These are phyloP conservation scores for Chalciporus chontae DNA, from an alignment of 768 basidiomycete genomes.

Conservation along the genomic window DNA sequence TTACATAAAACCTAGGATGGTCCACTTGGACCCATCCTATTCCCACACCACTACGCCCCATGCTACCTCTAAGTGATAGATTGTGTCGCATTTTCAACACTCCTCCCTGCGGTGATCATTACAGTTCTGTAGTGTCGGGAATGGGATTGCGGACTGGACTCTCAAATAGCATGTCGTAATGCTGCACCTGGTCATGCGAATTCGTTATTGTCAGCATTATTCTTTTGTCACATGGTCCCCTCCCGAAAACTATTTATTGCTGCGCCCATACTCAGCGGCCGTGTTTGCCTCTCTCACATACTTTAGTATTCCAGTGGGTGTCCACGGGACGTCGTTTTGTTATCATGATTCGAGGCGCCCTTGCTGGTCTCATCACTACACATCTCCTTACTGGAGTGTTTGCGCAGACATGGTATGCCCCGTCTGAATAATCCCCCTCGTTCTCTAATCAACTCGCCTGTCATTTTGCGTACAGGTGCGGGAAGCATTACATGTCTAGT, in stretches of 20 bases:
- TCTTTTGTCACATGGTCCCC: neutral
- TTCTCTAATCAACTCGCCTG: neutral
- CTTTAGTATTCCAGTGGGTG: too few relatives aligned
- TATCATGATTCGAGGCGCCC: constrained; percentile 12
- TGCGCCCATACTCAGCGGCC: neutral
- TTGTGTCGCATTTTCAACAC: too few relatives aligned
- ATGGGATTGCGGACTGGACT: too few relatives aligned
- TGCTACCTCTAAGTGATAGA: too few relatives aligned
- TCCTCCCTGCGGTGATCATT: too few relatives aligned
- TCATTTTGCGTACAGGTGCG: constrained; percentile 40
- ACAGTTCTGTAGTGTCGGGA: too few relatives aligned
- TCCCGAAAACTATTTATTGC: neutral
- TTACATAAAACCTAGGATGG: too few relatives aligned
- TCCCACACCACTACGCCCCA: too few relatives aligned
- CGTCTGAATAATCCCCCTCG: neutral
- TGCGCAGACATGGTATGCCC: constrained; percentile 30
- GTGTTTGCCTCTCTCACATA: neutral
- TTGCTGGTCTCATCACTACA: constrained; percentile 6
- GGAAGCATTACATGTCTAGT: constrained; percentile 50
- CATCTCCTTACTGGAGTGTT: constrained; percentile 13
- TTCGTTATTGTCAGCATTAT: too few relatives aligned
- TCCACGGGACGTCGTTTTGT: neutral
- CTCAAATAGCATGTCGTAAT: too few relatives aligned
- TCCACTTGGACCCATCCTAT: too few relatives aligned
- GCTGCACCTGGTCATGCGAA: too few relatives aligned